These are phyloP conservation scores for Nematodospora valgi DNA, from an alignment of 805 yeast genomes.

Conservation along the genomic window DNA sequence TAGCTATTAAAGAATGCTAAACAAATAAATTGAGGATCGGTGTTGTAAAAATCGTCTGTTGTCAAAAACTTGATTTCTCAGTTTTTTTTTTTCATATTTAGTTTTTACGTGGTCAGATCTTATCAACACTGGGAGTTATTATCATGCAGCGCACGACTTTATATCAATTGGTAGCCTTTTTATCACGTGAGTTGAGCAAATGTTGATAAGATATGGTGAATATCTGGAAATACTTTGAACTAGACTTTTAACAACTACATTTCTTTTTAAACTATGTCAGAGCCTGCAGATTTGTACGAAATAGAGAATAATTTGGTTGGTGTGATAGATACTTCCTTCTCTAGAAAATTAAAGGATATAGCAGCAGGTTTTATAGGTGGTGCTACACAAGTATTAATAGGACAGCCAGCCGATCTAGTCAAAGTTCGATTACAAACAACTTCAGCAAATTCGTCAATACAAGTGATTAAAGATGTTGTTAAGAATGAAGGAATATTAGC, in stretches of 20 bases:
- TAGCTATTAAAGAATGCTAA: background rate
- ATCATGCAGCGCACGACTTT: too few relatives aligned
- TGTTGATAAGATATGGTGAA: conserved; percentile 7
- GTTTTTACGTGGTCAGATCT: conserved; percentile 4
- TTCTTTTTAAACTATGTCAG: conserved; percentile 9
- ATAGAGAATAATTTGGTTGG: too few relatives aligned
- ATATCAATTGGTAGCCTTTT: conserved; percentile 3
- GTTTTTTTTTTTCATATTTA: conserved; percentile 3
- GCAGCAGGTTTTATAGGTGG: conserved; percentile 47
- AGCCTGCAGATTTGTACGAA: conserved; percentile 5
- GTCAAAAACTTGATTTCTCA: background rate
- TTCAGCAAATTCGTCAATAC: conserved; percentile 24
- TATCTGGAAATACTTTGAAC: too few relatives aligned
- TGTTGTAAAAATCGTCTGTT: conserved; percentile 1
- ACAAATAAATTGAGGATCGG: background rate
- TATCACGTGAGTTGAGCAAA: conserved; percentile 7
- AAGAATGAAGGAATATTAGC: conserved; percentile 41
- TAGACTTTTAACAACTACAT: too few relatives aligned
- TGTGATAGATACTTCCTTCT: conserved; percentile 34
- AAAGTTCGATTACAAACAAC: conserved; percentile 42
- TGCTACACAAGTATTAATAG: conserved; percentile 45
- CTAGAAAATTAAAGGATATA: conserved; percentile 38
- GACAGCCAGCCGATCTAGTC: conserved; percentile 46
- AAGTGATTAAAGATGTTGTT: conserved; percentile 33
- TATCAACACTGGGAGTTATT: background rate